Conservation (phyloP, 2,329 filamentous ascomycete genomes). For the Talaromyces sp. region DNA sequence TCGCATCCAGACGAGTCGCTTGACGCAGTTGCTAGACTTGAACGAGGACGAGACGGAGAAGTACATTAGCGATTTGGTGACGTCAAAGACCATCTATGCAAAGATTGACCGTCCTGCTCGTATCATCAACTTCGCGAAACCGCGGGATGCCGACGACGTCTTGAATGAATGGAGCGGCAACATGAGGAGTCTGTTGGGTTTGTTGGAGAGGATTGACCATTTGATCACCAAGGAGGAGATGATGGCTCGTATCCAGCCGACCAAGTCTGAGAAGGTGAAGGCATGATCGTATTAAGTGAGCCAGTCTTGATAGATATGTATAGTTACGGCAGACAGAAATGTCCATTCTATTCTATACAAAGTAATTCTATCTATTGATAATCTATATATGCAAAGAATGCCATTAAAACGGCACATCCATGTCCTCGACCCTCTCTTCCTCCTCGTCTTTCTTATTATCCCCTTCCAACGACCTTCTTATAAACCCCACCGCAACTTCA, state of each 20-base stretch:
- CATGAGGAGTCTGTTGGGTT: conserved; percentile 85
- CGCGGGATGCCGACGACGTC: conserved; percentile 88
- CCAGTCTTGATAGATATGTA: conserved; percentile 8
- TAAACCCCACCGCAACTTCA: conserved; percentile 68
- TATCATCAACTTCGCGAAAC: conserved; percentile 90
- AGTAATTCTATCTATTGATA: conserved; percentile 14
- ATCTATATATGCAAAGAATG: neutral
- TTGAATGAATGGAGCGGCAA: conserved; percentile 98
- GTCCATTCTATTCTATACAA: conserved; percentile 4
- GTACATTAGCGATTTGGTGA: conserved; percentile 96
- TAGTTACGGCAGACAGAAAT: conserved; percentile 11
- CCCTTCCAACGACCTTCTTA: conserved; percentile 50
- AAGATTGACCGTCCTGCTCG: conserved; percentile 93
- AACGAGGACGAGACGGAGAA: conserved; percentile 96
- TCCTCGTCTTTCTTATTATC: conserved; percentile 29
- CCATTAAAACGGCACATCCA: conserved; percentile 63
- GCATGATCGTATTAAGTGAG: conserved; percentile 20
- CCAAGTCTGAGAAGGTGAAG: conserved; percentile 35
- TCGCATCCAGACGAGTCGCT: conserved; percentile 83
- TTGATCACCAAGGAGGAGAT: conserved; percentile 99
- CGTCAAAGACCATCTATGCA: conserved; percentile 94
- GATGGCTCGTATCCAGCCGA: conserved; percentile 93
- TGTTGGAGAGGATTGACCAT: conserved; percentile 89
- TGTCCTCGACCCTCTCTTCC: conserved; percentile 60
- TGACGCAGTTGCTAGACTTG: conserved; percentile 86